These are phyloP conservation scores for Amphicarpaea edgeworthii DNA, from an alignment of 306 rosid genomes.

Conservation along the genomic window DNA sequence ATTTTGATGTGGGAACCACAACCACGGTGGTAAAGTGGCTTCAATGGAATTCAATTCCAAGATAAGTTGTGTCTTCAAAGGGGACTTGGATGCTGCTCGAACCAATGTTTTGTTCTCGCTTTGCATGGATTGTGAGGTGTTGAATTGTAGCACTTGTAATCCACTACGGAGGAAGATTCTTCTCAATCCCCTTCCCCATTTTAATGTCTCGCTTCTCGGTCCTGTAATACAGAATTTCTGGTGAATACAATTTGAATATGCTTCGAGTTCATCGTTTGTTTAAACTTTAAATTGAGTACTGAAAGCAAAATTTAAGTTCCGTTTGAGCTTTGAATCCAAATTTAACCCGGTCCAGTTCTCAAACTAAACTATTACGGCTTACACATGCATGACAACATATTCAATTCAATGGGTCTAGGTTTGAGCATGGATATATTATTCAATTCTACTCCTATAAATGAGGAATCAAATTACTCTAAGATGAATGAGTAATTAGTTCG, in stretches of 20 bases:
- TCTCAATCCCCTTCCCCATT: slow-evolving; percentile 1
- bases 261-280: no score
- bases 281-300: not conserved
- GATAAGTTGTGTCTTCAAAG: slow-evolving; percentile 21
- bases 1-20: slow-evolving; percentile 14
- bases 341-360: not conserved
- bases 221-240: no score
- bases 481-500: slow-evolving; percentile 4
- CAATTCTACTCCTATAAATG: no score
- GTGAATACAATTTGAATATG: not conserved
- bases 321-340: not conserved
- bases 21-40: slow-evolving; percentile 16
- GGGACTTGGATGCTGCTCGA: slow-evolving; percentile 20
- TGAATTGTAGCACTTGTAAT: not conserved
- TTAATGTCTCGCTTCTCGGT: slow-evolving; percentile 26
- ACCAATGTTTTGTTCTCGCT: no score
- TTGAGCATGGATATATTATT: no score
- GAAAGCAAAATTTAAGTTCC: not conserved
- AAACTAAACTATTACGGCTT: no score
- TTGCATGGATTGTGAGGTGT: no score
- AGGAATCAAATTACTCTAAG: no score
- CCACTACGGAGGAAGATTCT: not conserved
- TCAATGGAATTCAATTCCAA: slow-evolving; percentile 4
- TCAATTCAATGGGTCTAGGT: no score
- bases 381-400: no score